A percentile compares a stretch with the other conserved stretches of the same genome.
Conservation (phyloP, 225 moss, liverwort and hornwort species). For the Polytrichum formosum region DNA sequence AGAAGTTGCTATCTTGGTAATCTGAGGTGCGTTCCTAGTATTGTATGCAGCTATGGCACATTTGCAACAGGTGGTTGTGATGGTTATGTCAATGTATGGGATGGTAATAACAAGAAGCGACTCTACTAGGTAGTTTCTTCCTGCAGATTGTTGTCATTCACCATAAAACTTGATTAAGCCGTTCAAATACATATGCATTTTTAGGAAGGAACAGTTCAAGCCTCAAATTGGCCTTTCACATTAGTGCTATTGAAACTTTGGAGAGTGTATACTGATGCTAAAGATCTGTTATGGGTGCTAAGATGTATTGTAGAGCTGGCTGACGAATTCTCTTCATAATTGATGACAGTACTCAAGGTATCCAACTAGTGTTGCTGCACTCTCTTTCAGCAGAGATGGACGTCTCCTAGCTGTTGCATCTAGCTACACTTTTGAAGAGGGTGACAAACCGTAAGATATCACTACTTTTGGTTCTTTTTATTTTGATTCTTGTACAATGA, state of each 20-base stretch:
- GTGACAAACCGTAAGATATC: slow-evolving; percentile 84
- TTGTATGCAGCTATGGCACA: slow-evolving; percentile 78
- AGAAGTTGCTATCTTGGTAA: not conserved
- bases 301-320: not conserved
- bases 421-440: slow-evolving; percentile 97
- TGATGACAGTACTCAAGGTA: slow-evolving; percentile 82
- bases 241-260: too few relatives aligned
- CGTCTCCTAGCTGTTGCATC: slow-evolving; percentile 95
- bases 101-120: slow-evolving; percentile 98
- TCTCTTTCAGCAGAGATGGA: slow-evolving; percentile 97
- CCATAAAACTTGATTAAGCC: too few relatives aligned
- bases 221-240: too few relatives aligned
- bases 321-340: not conserved
- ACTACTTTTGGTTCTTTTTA: not conserved
- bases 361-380: slow-evolving; percentile 87
- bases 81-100: slow-evolving; percentile 99
- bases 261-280: not conserved
- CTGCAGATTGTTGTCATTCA: not conserved
- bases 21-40: not conserved
- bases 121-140: slow-evolving; percentile 69
- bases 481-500: not conserved
- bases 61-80: slow-evolving; percentile 99
- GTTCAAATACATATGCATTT: too few relatives aligned
- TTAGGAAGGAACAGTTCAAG: too few relatives aligned
- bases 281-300: not conserved